Percentiles rank a stretch among this genome's conserved stretches.
These are phyloP conservation scores for Penicillium sp. DNA, from an alignment of 2,329 filamentous ascomycete species.

Conservation along the genomic window DNA sequence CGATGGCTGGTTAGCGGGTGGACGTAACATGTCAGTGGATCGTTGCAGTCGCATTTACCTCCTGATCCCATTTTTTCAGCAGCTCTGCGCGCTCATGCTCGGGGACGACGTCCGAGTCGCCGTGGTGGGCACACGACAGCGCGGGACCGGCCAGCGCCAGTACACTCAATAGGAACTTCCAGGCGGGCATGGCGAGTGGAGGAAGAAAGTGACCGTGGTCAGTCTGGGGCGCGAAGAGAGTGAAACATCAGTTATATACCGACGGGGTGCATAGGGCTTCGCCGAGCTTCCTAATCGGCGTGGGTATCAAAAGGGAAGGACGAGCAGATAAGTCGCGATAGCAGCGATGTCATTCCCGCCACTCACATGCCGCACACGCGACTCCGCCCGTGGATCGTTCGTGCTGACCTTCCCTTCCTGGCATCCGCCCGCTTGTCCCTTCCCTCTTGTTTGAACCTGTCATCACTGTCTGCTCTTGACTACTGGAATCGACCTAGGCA, in stretches of 20 bases:
- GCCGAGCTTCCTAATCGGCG: constrained; percentile 20
- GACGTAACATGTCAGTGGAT: too few relatives aligned
- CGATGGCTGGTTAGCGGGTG: too few relatives aligned
- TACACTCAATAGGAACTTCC: constrained; percentile 31
- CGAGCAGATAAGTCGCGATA: constrained; percentile 8
- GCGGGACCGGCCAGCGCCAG: constrained; percentile 36
- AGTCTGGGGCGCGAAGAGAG: too few relatives aligned
- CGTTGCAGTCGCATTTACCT: too few relatives aligned
- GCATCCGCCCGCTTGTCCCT: constrained; percentile 16
- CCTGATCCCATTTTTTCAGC: constrained; percentile 48
- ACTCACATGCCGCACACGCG: too few relatives aligned
- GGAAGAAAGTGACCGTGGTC: constrained; percentile 9
- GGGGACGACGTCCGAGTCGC: constrained; percentile 40
- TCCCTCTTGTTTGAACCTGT: constrained; percentile 1
- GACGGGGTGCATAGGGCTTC: too few relatives aligned
- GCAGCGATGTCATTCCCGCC: too few relatives aligned
- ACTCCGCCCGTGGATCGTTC: constrained; percentile 20
- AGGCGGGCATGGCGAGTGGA: constrained; percentile 26
- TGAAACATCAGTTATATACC: too few relatives aligned
- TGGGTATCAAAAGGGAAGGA: constrained; percentile 24
- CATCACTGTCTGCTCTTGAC: too few relatives aligned
- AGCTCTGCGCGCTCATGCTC: constrained; percentile 43
- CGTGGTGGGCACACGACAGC: constrained; percentile 40
- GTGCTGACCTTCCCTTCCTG: constrained; percentile 42
- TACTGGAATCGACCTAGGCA: too few relatives aligned